Evolutionary conservation across 2,329 filamentous ascomycete species (phyloP), one percentile per base, ranked within the genome.

Genomic region (Aspergillus floridensis): DNA sequence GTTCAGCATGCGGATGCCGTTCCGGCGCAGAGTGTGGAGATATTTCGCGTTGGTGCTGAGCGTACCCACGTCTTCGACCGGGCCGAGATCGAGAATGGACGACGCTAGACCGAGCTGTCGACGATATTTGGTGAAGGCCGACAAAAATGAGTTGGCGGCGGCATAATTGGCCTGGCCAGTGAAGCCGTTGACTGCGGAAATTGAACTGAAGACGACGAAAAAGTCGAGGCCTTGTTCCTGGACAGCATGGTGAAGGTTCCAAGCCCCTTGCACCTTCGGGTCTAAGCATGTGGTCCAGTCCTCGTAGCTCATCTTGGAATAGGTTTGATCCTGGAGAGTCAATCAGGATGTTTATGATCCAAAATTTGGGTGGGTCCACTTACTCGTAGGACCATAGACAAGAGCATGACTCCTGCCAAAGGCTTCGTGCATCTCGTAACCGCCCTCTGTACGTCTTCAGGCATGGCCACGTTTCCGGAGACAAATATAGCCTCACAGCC

Each of bases 151-250:
- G 49, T 66, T 70, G 0, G 61, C 67, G 4, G 68, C 63, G 0
- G 63, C 53, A 56, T 70, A 70, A 56, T 68, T 69, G n/a, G 56
- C 57, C 52, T 79, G 78, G 1, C 75, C 76, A 1, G 59, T 41
- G 46, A 72, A 75, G 0, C 78, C 78, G 0, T 68, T 63, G 0
- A 77, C 65, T 6, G 57, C 68, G 4, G 70, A 61, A 0, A 75
- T 59, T 0, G 63, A 63, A 2, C 59, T 22, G 38, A 53, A 46
- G 1, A 57, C 3, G 2, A 65, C 31, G 49, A 63, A 65, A 56
- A 65, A 63, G 32, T 60, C 54, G 8, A 62, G 52, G 1, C 7
- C 3, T 12, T 44, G 51, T 5, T 4, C 2, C 10, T 32, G 26
- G 1, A 26, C 29, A 4, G 59, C 59, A n/a, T 59, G 8, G 21